Conservation (phyloP, 495 filamentous ascomycete species). For the Penicillium egyptiacum region DNA sequence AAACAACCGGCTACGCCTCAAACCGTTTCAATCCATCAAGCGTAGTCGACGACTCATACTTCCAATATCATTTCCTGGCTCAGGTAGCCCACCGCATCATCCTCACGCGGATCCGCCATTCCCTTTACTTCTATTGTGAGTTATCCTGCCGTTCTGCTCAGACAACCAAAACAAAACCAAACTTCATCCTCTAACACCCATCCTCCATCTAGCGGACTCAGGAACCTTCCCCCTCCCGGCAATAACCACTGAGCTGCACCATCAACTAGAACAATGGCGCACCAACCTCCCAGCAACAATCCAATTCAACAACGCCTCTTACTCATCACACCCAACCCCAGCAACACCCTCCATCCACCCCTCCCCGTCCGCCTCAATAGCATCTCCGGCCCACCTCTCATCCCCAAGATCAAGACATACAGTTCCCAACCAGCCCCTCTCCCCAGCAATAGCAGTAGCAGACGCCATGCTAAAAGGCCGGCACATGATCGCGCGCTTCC, state of each 20-base stretch:
- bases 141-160: neutral
- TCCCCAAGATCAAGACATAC: slow-evolving; percentile 15
- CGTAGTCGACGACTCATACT: slow-evolving; percentile 47
- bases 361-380: slow-evolving; percentile 23
- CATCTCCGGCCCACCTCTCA: slow-evolving; percentile 29
- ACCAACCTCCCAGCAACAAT: slow-evolving; percentile 44
- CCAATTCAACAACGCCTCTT: slow-evolving; percentile 37
- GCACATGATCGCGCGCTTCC: slow-evolving; percentile 48
- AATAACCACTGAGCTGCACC: slow-evolving; percentile 45
- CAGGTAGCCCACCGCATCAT: slow-evolving; percentile 52
- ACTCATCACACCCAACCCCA: slow-evolving; percentile 21
- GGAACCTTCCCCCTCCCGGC: slow-evolving; percentile 48
- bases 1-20: slow-evolving; percentile 36
- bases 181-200: neutral
- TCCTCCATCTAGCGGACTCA: slow-evolving; percentile 37
- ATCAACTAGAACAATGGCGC: slow-evolving; percentile 51
- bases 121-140: slow-evolving; percentile 51
- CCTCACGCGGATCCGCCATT: slow-evolving; percentile 48
- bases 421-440: slow-evolving; percentile 31
- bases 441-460: slow-evolving; percentile 43
- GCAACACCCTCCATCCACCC: slow-evolving; percentile 19
- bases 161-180: neutral
- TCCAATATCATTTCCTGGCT: slow-evolving; percentile 52
- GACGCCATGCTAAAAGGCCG: slow-evolving; percentile 50
- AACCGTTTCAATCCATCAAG: slow-evolving; percentile 30